Conservation (phyloP, 371 early-diverging fungal species). For the Mucor mucedo region DNA sequence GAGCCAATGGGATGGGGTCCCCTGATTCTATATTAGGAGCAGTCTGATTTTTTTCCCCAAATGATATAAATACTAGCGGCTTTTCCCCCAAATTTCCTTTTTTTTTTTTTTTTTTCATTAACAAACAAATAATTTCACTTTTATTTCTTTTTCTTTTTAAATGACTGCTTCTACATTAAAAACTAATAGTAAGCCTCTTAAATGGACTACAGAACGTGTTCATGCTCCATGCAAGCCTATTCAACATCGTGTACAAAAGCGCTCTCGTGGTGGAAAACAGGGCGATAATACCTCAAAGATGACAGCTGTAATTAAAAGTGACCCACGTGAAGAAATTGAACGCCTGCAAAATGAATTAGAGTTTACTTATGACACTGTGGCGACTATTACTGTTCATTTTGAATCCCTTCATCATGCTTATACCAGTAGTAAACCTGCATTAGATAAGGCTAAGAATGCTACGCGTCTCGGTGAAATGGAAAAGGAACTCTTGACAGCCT, state of each 20-base stretch:
- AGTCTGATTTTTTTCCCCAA: conserved; percentile 8
- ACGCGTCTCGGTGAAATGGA: conserved; percentile 51
- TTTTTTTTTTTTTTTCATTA: conserved; percentile 14
- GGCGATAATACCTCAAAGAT: conserved; percentile 4
- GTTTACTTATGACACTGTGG: conserved; percentile 43
- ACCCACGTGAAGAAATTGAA: conserved; percentile 23
- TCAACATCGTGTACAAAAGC: conserved; percentile 27
- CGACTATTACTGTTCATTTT: conserved; percentile 49
- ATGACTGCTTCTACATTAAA: conserved; percentile 27
- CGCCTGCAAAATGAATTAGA: conserved; percentile 42
- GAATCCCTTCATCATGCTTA: conserved; percentile 50
- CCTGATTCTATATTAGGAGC: conserved; percentile 12
- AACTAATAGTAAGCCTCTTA: conserved; percentile 21
- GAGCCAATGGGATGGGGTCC: conserved; percentile 14
- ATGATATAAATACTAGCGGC: conserved; percentile 19
- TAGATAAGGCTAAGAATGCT: conserved; percentile 33
- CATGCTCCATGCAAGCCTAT: conserved; percentile 1
- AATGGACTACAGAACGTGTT: conserved; percentile 30
- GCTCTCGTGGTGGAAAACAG: conserved; percentile 8
- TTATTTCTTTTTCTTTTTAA: neutral
- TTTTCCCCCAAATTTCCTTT: conserved; percentile 13
- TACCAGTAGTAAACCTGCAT: conserved; percentile 26
- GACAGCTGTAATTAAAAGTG: conserved; percentile 19
- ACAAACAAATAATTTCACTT: neutral
- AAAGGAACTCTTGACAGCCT: conserved; percentile 52